A percentile compares a stretch with the other conserved stretches of the same genome.
Evolutionary conservation across 2,329 filamentous ascomycete genomes (phyloP).

Genomic region (Chaetomium globosum): DNA sequence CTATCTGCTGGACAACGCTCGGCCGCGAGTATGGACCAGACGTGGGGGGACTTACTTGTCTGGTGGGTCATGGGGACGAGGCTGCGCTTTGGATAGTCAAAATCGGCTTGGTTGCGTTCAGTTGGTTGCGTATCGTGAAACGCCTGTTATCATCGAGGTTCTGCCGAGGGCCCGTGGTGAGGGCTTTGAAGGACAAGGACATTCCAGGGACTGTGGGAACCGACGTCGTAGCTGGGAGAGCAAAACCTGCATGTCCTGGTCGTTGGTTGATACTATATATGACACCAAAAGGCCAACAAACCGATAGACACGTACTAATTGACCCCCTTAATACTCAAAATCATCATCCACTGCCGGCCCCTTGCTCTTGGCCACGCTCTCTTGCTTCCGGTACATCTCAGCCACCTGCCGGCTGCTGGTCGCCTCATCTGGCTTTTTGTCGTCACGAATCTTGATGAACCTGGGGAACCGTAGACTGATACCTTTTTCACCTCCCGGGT

Average conservation of each 20-base stretch:
- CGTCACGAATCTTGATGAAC: conserved; percentile 88
- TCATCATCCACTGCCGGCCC: conserved; percentile 89
- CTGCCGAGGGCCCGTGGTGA: neutral
- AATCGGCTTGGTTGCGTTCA: neutral
- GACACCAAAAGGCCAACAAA: neutral
- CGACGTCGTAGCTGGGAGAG: neutral
- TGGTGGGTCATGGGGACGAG: too few relatives aligned
- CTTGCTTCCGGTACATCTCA: conserved; percentile 96
- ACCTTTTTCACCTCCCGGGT: conserved; percentile 70
- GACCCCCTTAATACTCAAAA: conserved; percentile 79
- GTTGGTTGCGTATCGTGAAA: neutral
- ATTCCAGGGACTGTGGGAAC: neutral
- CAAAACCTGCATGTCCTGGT: neutral
- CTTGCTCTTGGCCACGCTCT: conserved; percentile 84
- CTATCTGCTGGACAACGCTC: too few relatives aligned
- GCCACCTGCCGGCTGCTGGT: conserved; percentile 83
- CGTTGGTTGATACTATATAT: neutral
- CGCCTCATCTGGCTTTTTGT: conserved; percentile 93
- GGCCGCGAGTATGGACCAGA: too few relatives aligned
- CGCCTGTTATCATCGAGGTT: too few relatives aligned
- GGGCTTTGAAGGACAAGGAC: neutral
- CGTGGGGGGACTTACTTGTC: too few relatives aligned
- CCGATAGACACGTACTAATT: neutral
- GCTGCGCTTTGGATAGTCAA: neutral
- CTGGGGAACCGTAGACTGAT: conserved; percentile 89